phyloP scores from a whole-genome alignment of 2,329 filamentous ascomycete species.

The Dichotomopilus funicola region DNA sequence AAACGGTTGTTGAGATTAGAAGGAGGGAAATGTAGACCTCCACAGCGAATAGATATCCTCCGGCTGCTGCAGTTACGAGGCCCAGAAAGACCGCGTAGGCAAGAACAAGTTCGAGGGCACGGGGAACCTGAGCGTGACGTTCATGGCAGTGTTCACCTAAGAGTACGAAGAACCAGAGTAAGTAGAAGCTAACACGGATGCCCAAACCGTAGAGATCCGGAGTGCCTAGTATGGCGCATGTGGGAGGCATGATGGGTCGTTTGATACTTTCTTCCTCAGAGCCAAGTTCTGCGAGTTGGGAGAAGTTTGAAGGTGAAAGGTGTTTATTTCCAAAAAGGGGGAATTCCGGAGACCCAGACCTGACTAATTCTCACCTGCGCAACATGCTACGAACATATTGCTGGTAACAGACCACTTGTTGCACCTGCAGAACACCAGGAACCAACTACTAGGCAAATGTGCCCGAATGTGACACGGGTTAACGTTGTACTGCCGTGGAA shows the following conservation, averaged over 20 bases:
- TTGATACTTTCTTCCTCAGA: neutral
- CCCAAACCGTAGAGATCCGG: constrained; percentile 21
- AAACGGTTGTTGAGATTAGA: constrained; percentile 14
- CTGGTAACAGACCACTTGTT: neutral
- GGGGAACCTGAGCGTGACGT: constrained; percentile 9
- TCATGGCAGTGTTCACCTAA: constrained; percentile 9
- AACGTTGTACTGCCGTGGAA: neutral
- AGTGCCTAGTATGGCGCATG: constrained; percentile 11
- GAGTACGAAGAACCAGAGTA: constrained; percentile 17
- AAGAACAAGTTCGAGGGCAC: constrained; percentile 14
- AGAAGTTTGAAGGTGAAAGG: no score
- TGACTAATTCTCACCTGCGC: neutral
- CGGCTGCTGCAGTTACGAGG: constrained; percentile 7
- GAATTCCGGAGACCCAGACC: no score
- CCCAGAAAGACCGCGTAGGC: constrained; percentile 18
- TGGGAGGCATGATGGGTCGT: neutral
- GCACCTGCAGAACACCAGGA: neutral
- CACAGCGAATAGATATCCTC: constrained; percentile 8
- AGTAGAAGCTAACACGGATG: constrained; percentile 21
- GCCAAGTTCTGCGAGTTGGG: no score
- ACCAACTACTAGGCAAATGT: neutral
- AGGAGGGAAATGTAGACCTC: constrained; percentile 19
- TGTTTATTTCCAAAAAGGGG: no score
- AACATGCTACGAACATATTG: neutral
- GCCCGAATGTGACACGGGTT: neutral